Base-by-base conservation (phyloP, 2,329 filamentous ascomycete species). In the Alternaria consortialis region DNA sequence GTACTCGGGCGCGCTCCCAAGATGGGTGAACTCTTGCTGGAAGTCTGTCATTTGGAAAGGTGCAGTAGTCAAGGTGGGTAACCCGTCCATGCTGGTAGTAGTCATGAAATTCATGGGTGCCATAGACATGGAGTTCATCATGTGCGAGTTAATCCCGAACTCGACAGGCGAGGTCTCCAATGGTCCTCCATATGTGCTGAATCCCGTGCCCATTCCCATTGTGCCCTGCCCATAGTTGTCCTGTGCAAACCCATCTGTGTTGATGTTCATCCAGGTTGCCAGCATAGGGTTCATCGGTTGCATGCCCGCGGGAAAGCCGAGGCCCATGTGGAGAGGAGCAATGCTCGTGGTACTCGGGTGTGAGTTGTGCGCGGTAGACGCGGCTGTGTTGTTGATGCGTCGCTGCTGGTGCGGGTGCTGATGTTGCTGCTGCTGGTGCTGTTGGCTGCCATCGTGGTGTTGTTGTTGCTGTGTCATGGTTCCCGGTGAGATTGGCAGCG, bases 41-140 rank as follows among this genome's bases (percentile, higher is more conserved):
- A 97, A 91, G 73, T 97, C 93, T 65, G 92, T 74, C 69, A 83
- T 80, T 52, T 71, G 70, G 39, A 79, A 80, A 51, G 74, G 71
- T 2, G 70, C 66, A 4, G 80, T 78, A 6, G 71, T 70, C 78
- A 83, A 80, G 31, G 81, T 78, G 67, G 76, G 76, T 71, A 80
- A 81, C 11, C 78, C 65, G 34, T 78, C 75, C 76, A 83, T 81
- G 52, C 76, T 76, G 62, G 81, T 74, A 23, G 78, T 77, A 40
- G 79, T 80, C 66, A 80, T 76, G 57, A 80, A 68, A 25, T 53
- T 61, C 58, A 61, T 53, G 29, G 58, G 58, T 5, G 58, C 40
- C 53, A 60, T 60, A 29, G 58, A 53, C 58, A 61, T 61, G 7
- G 58, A 56, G 54, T 58, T 61, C 54, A 61, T 58, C 48, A 61